Conservation (phyloP, 768 basidiomycete genomes). For the Pleurotus tuber-regium region DNA sequence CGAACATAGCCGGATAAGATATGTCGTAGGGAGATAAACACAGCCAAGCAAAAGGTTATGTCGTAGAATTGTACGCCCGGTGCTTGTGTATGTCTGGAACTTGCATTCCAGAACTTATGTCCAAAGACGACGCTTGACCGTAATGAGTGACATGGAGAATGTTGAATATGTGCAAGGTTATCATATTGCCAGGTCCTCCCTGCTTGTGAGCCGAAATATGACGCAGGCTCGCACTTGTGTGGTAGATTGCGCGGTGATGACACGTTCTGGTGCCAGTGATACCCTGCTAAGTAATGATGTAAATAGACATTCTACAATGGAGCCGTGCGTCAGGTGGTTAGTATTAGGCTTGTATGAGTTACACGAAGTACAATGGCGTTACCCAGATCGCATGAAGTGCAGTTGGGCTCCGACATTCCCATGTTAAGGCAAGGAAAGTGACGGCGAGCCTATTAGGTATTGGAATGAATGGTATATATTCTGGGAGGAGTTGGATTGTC, state of each 20-base stretch:
- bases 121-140: neutral
- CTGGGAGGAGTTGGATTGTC: too few species aligned
- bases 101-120: neutral
- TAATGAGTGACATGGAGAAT: neutral
- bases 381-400: neutral
- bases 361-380: neutral
- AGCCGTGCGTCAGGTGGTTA: neutral
- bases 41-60: too few species aligned
- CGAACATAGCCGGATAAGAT: neutral
- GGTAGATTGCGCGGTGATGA: neutral
- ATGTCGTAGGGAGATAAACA: neutral
- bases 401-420: neutral
- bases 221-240: neutral
- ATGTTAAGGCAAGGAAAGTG: neutral
- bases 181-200: neutral
- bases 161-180: neutral
- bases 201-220: neutral
- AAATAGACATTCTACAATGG: neutral
- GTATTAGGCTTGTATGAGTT: neutral
- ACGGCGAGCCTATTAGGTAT: too few species aligned
- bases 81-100: too few species aligned
- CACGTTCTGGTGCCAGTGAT: neutral
- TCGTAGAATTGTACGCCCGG: too few species aligned
- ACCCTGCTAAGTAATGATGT: neutral
- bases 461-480: too few species aligned